Evolutionary conservation across 2,329 filamentous ascomycete species (phyloP).

Genomic region (Teratosphaeria epicoccoides): DNA sequence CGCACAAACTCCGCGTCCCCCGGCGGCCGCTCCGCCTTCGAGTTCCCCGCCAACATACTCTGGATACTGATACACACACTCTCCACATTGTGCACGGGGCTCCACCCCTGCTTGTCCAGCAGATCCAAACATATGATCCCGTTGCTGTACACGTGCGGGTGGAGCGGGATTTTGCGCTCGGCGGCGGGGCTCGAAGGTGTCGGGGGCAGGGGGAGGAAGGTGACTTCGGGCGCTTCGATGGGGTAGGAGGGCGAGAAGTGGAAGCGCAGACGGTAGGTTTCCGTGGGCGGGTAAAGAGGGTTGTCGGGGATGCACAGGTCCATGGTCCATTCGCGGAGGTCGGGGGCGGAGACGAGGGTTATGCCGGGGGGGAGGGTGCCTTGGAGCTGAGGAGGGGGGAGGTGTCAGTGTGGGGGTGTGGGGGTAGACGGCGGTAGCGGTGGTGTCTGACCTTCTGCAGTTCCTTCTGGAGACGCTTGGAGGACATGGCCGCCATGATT

Average conservation of each 20-base stretch:
- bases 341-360: conserved; percentile 66
- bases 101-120: conserved; percentile 81
- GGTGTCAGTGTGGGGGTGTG: background rate
- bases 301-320: conserved; percentile 93
- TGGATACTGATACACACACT: conserved; percentile 95
- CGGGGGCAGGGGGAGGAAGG: conserved; percentile 43
- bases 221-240: conserved; percentile 93
- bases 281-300: conserved; percentile 63
- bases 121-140: conserved; percentile 97
- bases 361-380: conserved; percentile 56
- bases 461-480: conserved; percentile 40
- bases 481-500: conserved; percentile 25
- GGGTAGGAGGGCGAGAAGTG: conserved; percentile 76
- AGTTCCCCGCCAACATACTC: conserved; percentile 95
- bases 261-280: conserved; percentile 80
- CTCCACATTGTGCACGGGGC: conserved; percentile 92
- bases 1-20: conserved; percentile 85
- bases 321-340: conserved; percentile 81
- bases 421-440: background rate
- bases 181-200: conserved; percentile 5
- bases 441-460: conserved; percentile 38
- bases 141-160: conserved; percentile 97
- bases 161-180: conserved; percentile 65
- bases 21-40: conserved; percentile 72
- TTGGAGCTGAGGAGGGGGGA: conserved; percentile 38